Conservation (phyloP, 2,329 filamentous ascomycete species). For the Pezicula neosporulosa region DNA sequence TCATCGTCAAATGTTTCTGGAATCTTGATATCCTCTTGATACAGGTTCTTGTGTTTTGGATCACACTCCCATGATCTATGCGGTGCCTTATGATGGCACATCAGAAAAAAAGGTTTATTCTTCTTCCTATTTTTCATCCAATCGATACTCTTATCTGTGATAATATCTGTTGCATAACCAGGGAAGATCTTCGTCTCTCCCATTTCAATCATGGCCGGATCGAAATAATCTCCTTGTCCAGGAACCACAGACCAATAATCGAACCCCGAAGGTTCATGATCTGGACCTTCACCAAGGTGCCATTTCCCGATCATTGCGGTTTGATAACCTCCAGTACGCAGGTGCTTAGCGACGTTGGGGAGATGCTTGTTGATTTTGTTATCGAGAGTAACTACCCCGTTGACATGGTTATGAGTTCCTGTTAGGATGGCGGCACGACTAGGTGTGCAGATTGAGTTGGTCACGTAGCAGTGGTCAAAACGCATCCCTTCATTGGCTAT, state of each 20-base stretch:
- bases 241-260: slow-evolving; percentile 50
- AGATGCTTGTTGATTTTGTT: slow-evolving; percentile 45
- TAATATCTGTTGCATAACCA: slow-evolving; percentile 50
- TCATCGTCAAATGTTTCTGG: slow-evolving; percentile 51
- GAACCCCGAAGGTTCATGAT: slow-evolving; percentile 45
- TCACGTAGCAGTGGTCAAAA: slow-evolving; percentile 52
- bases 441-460: slow-evolving; percentile 50
- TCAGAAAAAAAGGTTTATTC: slow-evolving; percentile 45
- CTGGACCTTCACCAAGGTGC: slow-evolving; percentile 46
- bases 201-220: slow-evolving; percentile 44
- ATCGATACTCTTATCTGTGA: slow-evolving; percentile 45
- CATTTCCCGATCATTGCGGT: slow-evolving; percentile 53
- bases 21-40: slow-evolving; percentile 40
- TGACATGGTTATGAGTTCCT: slow-evolving; percentile 50
- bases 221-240: slow-evolving; percentile 49
- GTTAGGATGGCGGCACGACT: slow-evolving; percentile 46
- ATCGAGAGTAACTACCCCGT: slow-evolving; percentile 46
- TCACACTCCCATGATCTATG: slow-evolving; percentile 50
- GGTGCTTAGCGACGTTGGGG: slow-evolving; percentile 48
- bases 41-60: slow-evolving; percentile 43
- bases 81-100: slow-evolving; percentile 55
- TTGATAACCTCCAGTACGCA: slow-evolving; percentile 42
- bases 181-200: slow-evolving; percentile 26
- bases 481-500: slow-evolving; percentile 45
- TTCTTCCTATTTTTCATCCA: slow-evolving; percentile 35